A percentile compares a stretch with the other conserved stretches of the same genome.
phyloP scores from a whole-genome alignment of 2,329 filamentous ascomycete genomes.

The Mariannaea sp. region DNA sequence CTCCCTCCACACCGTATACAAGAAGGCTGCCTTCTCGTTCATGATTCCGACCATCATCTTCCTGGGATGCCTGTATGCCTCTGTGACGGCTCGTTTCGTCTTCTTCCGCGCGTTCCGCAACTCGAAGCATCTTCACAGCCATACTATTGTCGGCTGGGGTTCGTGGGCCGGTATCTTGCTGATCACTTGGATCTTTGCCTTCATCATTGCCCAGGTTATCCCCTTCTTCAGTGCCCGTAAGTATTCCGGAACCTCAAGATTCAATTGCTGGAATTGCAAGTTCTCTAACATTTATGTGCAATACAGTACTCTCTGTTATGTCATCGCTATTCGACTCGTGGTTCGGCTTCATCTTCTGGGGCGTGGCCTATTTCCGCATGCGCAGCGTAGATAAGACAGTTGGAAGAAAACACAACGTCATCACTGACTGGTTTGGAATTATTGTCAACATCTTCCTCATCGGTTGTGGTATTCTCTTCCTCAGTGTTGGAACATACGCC shows the following conservation, averaged over 20 bases:
- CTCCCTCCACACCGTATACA: slow-evolving; percentile 76
- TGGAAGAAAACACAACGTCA: slow-evolving; percentile 54
- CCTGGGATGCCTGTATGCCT: slow-evolving; percentile 87
- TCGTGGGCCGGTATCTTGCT: slow-evolving; percentile 75
- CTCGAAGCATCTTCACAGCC: slow-evolving; percentile 77
- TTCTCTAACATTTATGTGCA: slow-evolving; percentile 24
- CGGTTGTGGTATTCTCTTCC: slow-evolving; percentile 75
- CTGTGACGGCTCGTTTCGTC: slow-evolving; percentile 85
- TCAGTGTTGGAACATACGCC: slow-evolving; percentile 81
- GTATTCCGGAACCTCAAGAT: slow-evolving; percentile 29
- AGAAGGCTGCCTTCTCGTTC: slow-evolving; percentile 90
- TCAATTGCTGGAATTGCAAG: fast-evolving
- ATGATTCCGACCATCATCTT: slow-evolving; percentile 97
- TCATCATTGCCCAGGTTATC: slow-evolving; percentile 90
- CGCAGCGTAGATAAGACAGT: slow-evolving; percentile 63
- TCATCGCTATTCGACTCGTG: slow-evolving; percentile 91
- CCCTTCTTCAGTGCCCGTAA: slow-evolving; percentile 83
- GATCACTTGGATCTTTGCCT: slow-evolving; percentile 80
- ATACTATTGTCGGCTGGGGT: slow-evolving; percentile 81
- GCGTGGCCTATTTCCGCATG: slow-evolving; percentile 79
- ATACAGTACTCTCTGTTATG: slow-evolving; percentile 69
- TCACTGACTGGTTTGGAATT: slow-evolving; percentile 60
- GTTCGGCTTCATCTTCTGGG: slow-evolving; percentile 97
- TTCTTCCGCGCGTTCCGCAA: slow-evolving; percentile 88
- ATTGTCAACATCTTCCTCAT: slow-evolving; percentile 75